Evolutionary conservation across 805 yeast genomes (phyloP).

Genomic region (Lachancea fermentati): DNA sequence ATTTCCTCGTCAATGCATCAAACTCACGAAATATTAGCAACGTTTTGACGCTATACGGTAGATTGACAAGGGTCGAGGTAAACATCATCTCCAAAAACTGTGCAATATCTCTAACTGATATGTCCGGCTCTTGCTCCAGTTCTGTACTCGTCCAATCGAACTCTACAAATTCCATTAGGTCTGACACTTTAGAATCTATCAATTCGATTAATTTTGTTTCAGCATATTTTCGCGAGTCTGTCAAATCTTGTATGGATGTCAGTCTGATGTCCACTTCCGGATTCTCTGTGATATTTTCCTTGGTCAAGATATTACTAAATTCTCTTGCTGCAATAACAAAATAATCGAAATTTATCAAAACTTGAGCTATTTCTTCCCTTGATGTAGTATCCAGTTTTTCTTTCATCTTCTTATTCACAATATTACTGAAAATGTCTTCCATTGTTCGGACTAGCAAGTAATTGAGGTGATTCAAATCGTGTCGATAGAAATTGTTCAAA

Average conservation of each 20-base stretch:
- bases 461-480: constrained; percentile 53
- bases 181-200: constrained; percentile 75
- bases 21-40: constrained; percentile 80
- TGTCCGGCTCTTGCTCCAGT: constrained; percentile 57
- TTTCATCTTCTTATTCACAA: constrained; percentile 60
- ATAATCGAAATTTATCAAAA: constrained; percentile 80
- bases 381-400: constrained; percentile 62
- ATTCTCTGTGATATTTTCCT: constrained; percentile 31
- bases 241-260: constrained; percentile 51
- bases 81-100: constrained; percentile 80
- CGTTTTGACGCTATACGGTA: constrained; percentile 74
- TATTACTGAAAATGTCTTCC: constrained; percentile 62
- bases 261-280: constrained; percentile 40
- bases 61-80: constrained; percentile 71
- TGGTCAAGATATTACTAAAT: constrained; percentile 42
- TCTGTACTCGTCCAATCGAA: constrained; percentile 70
- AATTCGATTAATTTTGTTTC: constrained; percentile 76
- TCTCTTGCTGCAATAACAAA: constrained; percentile 72
- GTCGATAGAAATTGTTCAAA: constrained; percentile 58
- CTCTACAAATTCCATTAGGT: constrained; percentile 76
- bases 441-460: constrained; percentile 54
- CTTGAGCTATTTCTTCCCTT: constrained; percentile 88
- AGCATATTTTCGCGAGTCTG: constrained; percentile 58
- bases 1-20: constrained; percentile 72
- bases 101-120: constrained; percentile 76